Evolutionary conservation across 2,329 filamentous ascomycete species (phyloP).

Genomic region (Byssochlamys sp.): DNA sequence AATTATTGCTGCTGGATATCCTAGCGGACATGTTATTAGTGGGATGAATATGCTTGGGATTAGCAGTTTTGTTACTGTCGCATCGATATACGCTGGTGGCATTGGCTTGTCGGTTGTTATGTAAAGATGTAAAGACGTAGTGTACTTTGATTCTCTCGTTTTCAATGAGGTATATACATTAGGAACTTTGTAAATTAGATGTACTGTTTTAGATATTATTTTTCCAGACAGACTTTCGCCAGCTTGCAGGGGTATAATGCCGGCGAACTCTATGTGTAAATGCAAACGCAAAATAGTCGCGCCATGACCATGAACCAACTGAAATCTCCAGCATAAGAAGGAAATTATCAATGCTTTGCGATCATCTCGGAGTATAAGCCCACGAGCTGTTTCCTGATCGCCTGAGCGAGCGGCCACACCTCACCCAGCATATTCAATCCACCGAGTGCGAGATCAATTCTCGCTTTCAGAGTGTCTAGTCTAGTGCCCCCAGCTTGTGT

Average conservation of each 20-base stretch:
- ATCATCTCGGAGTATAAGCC: not conserved
- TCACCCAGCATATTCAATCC: slow-evolving; percentile 4
- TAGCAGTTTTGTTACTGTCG: not conserved
- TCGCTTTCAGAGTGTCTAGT: not conserved
- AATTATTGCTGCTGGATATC: not conserved
- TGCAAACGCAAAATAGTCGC: not conserved
- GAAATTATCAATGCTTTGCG: not conserved
- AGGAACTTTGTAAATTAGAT: too few relatives aligned
- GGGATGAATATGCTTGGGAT: not conserved
- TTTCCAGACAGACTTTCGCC: not conserved
- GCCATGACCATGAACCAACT: not conserved
- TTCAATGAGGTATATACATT: too few relatives aligned
- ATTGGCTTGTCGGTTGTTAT: not conserved
- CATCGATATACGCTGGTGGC: not conserved
- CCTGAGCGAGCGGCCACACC: slow-evolving; percentile 6
- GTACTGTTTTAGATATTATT: not conserved
- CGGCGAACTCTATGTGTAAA: not conserved
- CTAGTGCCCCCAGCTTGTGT: not conserved
- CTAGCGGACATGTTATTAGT: not conserved
- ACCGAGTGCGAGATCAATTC: slow-evolving; percentile 3
- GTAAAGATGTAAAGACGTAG: too few relatives aligned
- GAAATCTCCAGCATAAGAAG: not conserved
- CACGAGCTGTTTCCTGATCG: not conserved
- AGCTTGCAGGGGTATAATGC: not conserved
- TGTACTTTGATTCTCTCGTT: too few relatives aligned